Evolutionary conservation across 257 asterid species (phyloP).

Genomic region (Sherardia arvensis): DNA sequence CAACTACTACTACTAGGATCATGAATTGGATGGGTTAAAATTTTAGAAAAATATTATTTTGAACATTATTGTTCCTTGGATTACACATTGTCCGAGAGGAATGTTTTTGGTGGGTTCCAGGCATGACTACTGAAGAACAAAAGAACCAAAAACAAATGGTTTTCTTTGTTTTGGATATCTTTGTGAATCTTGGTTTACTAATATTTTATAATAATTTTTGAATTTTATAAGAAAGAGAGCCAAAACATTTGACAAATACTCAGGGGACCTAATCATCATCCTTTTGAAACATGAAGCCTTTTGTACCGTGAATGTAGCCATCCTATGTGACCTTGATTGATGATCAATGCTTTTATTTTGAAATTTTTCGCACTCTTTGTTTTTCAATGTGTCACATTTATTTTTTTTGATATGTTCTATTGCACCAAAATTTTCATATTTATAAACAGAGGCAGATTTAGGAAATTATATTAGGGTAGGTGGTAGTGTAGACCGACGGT

Average conservation of each 20-base stretch:
- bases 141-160: background rate
- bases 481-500: too few relatives aligned
- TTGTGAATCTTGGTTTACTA: background rate
- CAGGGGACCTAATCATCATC: background rate
- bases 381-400: too few relatives aligned
- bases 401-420: too few relatives aligned
- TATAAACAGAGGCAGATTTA: too few relatives aligned
- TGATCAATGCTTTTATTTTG: background rate
- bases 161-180: slow-evolving; percentile 2
- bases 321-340: background rate
- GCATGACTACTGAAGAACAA: slow-evolving; percentile 10
- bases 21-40: background rate
- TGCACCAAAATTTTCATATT: too few relatives aligned
- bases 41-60: slow-evolving; percentile 12
- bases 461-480: too few relatives aligned
- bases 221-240: background rate
- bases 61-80: background rate
- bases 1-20: slow-evolving; percentile 1
- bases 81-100: slow-evolving; percentile 35
- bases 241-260: background rate
- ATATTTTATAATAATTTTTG: background rate
- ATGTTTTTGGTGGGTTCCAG: slow-evolving; percentile 42
- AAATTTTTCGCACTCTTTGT: too few relatives aligned
- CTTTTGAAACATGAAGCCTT: background rate
- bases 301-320: slow-evolving; percentile 1